Base-by-base conservation (phyloP, 2,329 filamentous ascomycete species). In the Diaporthe citri region DNA sequence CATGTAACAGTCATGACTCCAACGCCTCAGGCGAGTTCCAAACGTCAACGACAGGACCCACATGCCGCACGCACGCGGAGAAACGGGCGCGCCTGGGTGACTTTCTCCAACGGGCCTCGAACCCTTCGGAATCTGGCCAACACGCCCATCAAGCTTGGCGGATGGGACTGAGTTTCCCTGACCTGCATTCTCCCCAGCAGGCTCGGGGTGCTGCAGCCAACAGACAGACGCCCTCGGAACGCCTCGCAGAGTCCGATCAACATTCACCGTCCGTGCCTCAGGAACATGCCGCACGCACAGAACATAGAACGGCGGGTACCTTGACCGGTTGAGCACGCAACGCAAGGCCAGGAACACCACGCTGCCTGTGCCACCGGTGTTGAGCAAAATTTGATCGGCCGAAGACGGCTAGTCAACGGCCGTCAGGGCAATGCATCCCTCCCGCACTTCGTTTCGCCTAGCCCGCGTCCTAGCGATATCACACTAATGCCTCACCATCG, bases 401-500 rank as follows among this genome's bases (percentile, higher is more conserved):
- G 22, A 69, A 55, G 64, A 55, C 8, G n/a, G 64, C n/a, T 67
- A 67, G 62, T 51, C 62, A 39, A 67, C 46, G 46, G 62, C 22
- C 62, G 62, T 36, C 62, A 51, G 28, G 43, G 62, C 60, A 64
- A 28, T 62, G 36, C 36, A 62, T 41, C n/a, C 59, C 60, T 64
- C 60, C 60, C 60, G 60, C 60, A 34, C 60, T n/a, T 64, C 41
- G 60, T 64, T 64, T 64, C 60, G 60, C 60, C 60, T 52, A 67
- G 46, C 46, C 46, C 46, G 20, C 20, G 62, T 51, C 28, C 43
- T 55, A 51, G 64, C 48, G 64, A 71, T 17, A 70, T 56, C 36
- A 73, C 46, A 71, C 74, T 75, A 71, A 74, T 67, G 71, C 74
- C 71, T 74, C 74, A 75, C 56, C 71, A 75, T 75, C 71, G 43